A percentile compares a stretch with the other conserved stretches of the same genome.
phyloP scores from a whole-genome alignment of 768 basidiomycete species.

The Termitomyces sp. region DNA sequence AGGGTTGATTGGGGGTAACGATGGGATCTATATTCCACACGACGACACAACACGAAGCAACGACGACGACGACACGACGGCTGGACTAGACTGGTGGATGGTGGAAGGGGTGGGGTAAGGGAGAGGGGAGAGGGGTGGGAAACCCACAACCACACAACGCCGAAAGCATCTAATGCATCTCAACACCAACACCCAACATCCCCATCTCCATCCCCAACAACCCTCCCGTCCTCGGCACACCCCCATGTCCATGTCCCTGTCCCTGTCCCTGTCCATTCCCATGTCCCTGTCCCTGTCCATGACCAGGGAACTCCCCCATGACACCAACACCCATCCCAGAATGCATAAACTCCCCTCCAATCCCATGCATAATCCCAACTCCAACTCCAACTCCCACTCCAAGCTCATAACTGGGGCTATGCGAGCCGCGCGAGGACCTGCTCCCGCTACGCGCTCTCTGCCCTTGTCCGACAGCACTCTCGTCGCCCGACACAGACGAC shows the following conservation, averaged over 20 bases:
- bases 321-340: slow-evolving; percentile 1
- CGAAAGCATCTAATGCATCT: slow-evolving; percentile 1
- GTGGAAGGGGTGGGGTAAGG: no score
- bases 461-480: not conserved
- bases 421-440: slow-evolving; percentile 6
- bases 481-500: slow-evolving; percentile 1
- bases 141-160: no score
- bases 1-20: no score
- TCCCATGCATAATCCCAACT: not conserved
- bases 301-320: not conserved
- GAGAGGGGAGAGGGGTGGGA: no score
- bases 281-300: not conserved
- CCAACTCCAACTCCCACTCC: slow-evolving; percentile 5
- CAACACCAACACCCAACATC: slow-evolving; percentile 13
- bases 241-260: slow-evolving; percentile 6
- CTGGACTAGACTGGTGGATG: no score
- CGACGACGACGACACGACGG: no score
- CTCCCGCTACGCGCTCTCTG: slow-evolving; percentile 3
- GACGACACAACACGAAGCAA: no score
- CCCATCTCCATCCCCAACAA: slow-evolving; percentile 13
- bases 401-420: slow-evolving; percentile 16
- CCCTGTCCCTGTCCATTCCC: not conserved
- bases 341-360: not conserved
- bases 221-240: slow-evolving; percentile 11
- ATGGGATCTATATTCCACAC: not conserved